Base-by-base conservation (phyloP, 768 basidiomycete genomes). In the Mycena sanguinolenta region DNA sequence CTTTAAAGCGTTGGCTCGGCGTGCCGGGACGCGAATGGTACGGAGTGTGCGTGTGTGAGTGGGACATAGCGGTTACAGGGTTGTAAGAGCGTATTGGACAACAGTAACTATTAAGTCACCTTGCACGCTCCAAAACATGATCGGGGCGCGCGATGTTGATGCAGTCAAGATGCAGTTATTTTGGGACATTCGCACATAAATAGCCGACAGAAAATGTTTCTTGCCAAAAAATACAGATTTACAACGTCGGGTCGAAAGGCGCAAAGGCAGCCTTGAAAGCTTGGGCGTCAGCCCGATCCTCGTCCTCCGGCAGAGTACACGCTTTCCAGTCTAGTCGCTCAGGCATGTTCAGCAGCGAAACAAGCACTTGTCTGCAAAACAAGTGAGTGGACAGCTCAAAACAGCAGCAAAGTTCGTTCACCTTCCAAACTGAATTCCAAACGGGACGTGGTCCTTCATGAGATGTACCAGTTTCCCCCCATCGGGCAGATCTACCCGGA, bases 371-470 rank as follows among this genome's bases (percentile, higher is more conserved):
- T 80, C 97, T 98, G 21, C 19, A 19, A 17, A 32, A 13, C 2
- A 38, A 27, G 70, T 44, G 72, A 28, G 54, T 54, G 50, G 27
- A 46, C 21, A 3, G 55, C 13, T 10, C 19, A 21, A 39, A 58
- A n/a, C 28, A 64, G 32, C 58, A 30, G 46, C 4, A 66, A 49
- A 53, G 39, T 10, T 46, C 66, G 46, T 90, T 77, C 77, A 97
- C 97, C 97, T 89, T 70, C 96, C 97, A 80, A 99, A 99, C 78
- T 98, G 96, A 53, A 99, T 84, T 72, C 91, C 91, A 77, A 99
- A 99, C 38, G 92, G 91, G 58, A 89, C 84, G 23, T 91, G 86
- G 36, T 91, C 89, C 76, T 91, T 91, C 75, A 98, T 89, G 72
- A 96, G 80, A 80, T 98, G 95, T 38, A 98, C 91, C 84, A 99